phyloP scores from a whole-genome alignment of 805 yeast species.

The Candida schatavii region DNA sequence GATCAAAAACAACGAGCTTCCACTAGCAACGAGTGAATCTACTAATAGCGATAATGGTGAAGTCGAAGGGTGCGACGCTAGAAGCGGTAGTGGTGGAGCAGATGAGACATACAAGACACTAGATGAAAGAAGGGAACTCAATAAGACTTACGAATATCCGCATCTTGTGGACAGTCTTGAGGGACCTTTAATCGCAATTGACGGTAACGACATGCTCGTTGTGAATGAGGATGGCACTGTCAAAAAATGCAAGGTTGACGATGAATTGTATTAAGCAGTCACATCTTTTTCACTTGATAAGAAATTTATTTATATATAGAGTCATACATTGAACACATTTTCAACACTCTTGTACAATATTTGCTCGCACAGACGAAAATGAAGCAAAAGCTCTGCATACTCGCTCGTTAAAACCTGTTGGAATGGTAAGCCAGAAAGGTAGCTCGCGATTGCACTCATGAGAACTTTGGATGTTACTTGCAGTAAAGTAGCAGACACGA shows the following conservation, averaged over 20 bases:
- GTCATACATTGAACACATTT: background rate
- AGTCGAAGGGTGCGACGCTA: no score
- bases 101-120: conserved; percentile 48
- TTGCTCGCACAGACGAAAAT: background rate
- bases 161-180: conserved; percentile 65
- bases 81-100: conserved; percentile 4
- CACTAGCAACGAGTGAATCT: conserved; percentile 8
- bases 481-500: conserved; percentile 15
- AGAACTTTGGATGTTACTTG: conserved; percentile 12
- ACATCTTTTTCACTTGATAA: background rate
- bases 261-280: background rate
- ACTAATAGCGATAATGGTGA: background rate
- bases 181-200: conserved; percentile 81
- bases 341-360: background rate
- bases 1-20: conserved; percentile 47
- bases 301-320: background rate
- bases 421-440: conserved; percentile 11
- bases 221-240: conserved; percentile 26
- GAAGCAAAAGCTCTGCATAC: background rate
- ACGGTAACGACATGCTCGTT: conserved; percentile 40
- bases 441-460: conserved; percentile 13
- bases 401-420: conserved; percentile 11
- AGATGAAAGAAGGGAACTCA: conserved; percentile 73
- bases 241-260: conserved; percentile 2
- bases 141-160: conserved; percentile 77